Conservation (phyloP, 176 grass and related monocot genomes). For the Cenchrus purpureus region DNA sequence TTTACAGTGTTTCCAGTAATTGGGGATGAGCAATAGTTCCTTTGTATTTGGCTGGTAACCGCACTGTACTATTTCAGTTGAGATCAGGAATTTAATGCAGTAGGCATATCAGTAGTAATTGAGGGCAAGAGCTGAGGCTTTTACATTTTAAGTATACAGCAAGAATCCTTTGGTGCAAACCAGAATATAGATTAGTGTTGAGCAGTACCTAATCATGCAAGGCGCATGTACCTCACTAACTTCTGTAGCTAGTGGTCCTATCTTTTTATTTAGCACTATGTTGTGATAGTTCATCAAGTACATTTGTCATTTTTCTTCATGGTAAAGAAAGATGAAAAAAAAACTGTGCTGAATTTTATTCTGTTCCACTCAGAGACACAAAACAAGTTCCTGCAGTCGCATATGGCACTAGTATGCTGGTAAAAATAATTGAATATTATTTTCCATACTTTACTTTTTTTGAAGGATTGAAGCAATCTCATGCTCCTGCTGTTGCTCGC, state of each 20-base stretch:
- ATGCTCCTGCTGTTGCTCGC: conserved; percentile 46
- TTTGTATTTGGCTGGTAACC: neutral
- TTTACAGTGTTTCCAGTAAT: neutral
- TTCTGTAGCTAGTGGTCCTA: neutral
- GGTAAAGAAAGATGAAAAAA: conserved; percentile 2
- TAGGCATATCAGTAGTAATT: neutral
- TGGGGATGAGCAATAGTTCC: neutral
- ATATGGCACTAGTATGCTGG: conserved; percentile 18
- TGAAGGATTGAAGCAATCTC: conserved; percentile 54
- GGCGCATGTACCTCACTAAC: neutral
- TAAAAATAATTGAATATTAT: conserved; percentile 42
- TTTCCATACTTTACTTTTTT: conserved; percentile 34
- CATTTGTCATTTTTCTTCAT: neutral
- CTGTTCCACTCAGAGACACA: conserved; percentile 1
- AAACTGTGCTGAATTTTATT: neutral
- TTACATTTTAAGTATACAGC: conserved; percentile 5
- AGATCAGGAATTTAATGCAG: neutral
- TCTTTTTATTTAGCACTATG: conserved; percentile 19
- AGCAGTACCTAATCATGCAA: conserved; percentile 1
- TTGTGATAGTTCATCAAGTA: neutral
- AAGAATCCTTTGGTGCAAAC: neutral
- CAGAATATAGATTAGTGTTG: conserved; percentile 22
- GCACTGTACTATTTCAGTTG: neutral
- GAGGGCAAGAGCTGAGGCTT: neutral
- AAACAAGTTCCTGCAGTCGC: neutral